Evolutionary conservation across 148 eudicot genomes (phyloP).

Genomic region (Gaultheria prostrata): DNA sequence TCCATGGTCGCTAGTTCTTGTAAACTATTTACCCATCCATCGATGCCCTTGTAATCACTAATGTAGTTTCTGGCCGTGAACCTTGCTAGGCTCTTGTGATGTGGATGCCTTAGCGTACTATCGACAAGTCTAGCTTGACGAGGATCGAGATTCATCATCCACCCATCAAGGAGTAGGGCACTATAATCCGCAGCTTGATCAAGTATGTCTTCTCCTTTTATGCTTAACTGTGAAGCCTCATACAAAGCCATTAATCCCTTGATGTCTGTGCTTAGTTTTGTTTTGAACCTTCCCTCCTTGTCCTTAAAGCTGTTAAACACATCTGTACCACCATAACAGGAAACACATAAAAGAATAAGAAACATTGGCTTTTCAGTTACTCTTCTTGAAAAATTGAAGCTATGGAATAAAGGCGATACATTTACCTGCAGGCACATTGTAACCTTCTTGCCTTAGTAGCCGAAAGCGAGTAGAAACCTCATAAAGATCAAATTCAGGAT

Average conservation of each 20-base stretch:
- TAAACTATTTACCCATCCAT: conserved; percentile 27
- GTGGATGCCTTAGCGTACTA: conserved; percentile 36
- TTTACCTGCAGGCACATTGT: conserved; percentile 43
- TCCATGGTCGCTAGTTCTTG: conserved; percentile 39
- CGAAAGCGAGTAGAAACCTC: conserved; percentile 46
- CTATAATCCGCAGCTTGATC: conserved; percentile 47
- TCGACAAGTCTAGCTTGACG: conserved; percentile 18
- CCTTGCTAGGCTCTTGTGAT: conserved; percentile 43
- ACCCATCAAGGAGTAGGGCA: conserved; percentile 17
- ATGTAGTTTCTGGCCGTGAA: conserved; percentile 23
- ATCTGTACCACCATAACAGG: conserved; percentile 22
- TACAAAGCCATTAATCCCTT: conserved; percentile 52
- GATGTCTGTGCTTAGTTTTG: conserved; percentile 30
- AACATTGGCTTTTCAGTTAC: background rate
- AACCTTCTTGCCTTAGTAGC: conserved; percentile 47
- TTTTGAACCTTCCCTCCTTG: conserved; percentile 35
- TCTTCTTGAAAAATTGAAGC: background rate
- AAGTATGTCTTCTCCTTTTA: conserved; percentile 53
- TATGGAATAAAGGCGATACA: background rate
- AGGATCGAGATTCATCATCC: conserved; percentile 15
- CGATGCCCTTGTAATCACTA: conserved; percentile 1
- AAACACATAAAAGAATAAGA: background rate
- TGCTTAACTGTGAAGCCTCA: conserved; percentile 60
- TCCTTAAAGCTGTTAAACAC: conserved; percentile 44
- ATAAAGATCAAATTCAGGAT: conserved; percentile 23